Evolutionary conservation across 768 basidiomycete species (phyloP).

Genomic region (Amanita pallidorosea): DNA sequence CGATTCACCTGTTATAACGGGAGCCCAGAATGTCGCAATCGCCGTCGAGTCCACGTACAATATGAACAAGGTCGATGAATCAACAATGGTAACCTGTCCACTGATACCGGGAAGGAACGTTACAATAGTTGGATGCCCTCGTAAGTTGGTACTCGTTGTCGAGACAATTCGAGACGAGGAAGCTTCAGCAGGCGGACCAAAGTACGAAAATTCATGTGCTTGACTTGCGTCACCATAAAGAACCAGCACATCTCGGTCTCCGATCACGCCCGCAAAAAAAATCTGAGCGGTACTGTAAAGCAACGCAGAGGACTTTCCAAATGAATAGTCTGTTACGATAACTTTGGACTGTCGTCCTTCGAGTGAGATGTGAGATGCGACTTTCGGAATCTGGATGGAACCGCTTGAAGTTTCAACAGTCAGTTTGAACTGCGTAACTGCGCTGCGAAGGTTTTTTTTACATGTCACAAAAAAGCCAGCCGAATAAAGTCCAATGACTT

Average conservation of each 20-base stretch:
- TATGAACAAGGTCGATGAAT: conserved; percentile 56
- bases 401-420: conserved; percentile 45
- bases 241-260: conserved; percentile 51
- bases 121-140: conserved; percentile 24
- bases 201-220: conserved; percentile 34
- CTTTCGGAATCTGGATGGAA: conserved; percentile 43
- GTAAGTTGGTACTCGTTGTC: conserved; percentile 26
- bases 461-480: not conserved
- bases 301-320: conserved; percentile 45
- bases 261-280: conserved; percentile 55
- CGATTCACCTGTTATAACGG: conserved; percentile 37
- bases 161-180: conserved; percentile 32
- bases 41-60: conserved; percentile 58
- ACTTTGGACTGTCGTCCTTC: conserved; percentile 66
- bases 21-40: conserved; percentile 69
- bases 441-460: conserved; percentile 18
- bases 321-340: conserved; percentile 60
- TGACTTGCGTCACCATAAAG: conserved; percentile 46
- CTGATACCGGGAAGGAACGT: conserved; percentile 44
- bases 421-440: conserved; percentile 44
- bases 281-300: conserved; percentile 68
- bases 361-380: conserved; percentile 44
- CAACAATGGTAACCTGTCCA: conserved; percentile 54
- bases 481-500: conserved; percentile 13
- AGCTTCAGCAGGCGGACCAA: not conserved